Evolutionary conservation across 306 rosid genomes (phyloP).

Genomic region (Rosa multiflora): DNA sequence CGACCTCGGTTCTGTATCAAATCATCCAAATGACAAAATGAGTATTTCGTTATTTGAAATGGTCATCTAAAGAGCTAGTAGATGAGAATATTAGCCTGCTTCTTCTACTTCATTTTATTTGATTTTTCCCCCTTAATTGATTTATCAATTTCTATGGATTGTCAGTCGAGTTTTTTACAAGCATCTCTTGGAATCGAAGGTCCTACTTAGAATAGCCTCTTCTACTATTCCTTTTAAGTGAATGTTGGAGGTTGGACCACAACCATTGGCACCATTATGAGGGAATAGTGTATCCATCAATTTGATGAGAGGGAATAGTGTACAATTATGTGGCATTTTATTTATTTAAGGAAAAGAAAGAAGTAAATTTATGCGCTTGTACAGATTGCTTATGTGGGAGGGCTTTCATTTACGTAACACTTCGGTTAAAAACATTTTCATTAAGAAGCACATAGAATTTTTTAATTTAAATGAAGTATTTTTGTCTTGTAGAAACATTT

Average conservation of each 20-base stretch:
- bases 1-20: neutral
- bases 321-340: neutral
- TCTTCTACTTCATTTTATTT: neutral
- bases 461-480: too few relatives aligned
- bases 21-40: too few relatives aligned
- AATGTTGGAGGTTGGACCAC: constrained; percentile 42
- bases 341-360: neutral
- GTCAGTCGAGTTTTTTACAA: constrained; percentile 9
- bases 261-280: constrained; percentile 22
- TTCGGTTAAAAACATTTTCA: too few relatives aligned
- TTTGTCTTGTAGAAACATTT: too few relatives aligned
- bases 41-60: neutral
- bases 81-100: neutral
- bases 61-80: neutral
- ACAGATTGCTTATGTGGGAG: neutral
- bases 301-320: neutral
- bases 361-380: neutral
- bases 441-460: too few relatives aligned
- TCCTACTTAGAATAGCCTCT: constrained; percentile 35
- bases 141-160: neutral
- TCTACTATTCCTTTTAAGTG: constrained; percentile 23
- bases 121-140: neutral
- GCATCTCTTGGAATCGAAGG: constrained; percentile 27
- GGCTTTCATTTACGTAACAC: too few relatives aligned
- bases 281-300: neutral